Conservation (phyloP, 805 yeast species). For the Ogataea trehalophila region DNA sequence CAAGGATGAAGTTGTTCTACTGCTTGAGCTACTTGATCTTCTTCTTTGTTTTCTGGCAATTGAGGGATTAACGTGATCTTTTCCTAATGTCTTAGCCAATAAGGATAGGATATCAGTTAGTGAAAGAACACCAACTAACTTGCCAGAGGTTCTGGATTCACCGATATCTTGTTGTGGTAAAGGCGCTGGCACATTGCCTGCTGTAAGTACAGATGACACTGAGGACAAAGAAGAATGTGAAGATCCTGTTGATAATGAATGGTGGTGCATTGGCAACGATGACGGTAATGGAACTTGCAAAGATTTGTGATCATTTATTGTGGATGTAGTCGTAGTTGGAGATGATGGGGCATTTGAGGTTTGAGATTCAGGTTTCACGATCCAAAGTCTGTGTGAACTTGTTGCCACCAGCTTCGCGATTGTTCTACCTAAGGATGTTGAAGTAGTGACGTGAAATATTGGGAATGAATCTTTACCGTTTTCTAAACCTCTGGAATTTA, state of each 20-base stretch:
- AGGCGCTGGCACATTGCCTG: constrained; percentile 1
- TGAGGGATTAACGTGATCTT: constrained; percentile 68
- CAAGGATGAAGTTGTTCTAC: constrained; percentile 32
- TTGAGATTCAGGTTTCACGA: constrained; percentile 51
- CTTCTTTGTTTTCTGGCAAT: constrained; percentile 87
- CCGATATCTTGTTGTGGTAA: constrained; percentile 20
- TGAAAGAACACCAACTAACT: constrained; percentile 85
- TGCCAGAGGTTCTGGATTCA: constrained; percentile 59
- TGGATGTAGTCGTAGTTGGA: constrained; percentile 4
- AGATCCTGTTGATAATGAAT: constrained; percentile 4
- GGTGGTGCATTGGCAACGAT: constrained; percentile 13
- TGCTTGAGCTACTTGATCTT: constrained; percentile 44
- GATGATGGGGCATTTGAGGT: constrained; percentile 12
- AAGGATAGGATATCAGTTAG: constrained; percentile 84
- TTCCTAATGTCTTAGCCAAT: constrained; percentile 72
- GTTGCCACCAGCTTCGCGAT: constrained; percentile 96
- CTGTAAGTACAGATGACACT: not conserved
- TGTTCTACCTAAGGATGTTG: constrained; percentile 78
- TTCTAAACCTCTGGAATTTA: constrained; percentile 83
- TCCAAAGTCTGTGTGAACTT: constrained; percentile 84
- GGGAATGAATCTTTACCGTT: constrained; percentile 97
- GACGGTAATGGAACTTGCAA: constrained; percentile 10
- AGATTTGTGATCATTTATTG: constrained; percentile 7
- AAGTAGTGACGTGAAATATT: constrained; percentile 83
- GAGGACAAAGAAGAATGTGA: not conserved